phyloP scores from a whole-genome alignment of 805 yeast genomes.

The Dipodascus albidus region DNA sequence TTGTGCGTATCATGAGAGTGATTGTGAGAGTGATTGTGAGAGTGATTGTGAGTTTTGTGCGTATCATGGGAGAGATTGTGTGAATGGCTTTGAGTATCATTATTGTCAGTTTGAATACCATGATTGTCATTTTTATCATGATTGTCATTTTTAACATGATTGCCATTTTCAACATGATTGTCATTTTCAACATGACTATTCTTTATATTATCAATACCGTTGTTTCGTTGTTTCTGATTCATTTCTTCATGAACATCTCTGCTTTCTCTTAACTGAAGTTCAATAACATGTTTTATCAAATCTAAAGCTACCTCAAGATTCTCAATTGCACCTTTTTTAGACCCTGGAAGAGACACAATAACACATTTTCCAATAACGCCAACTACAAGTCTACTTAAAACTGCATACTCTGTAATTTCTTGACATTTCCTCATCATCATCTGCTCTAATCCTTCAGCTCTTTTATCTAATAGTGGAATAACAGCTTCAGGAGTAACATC shows the following conservation, averaged over 20 bases:
- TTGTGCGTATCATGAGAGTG: slow-evolving; percentile 4
- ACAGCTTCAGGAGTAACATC: slow-evolving; percentile 45
- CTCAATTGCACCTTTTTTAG: slow-evolving; percentile 38
- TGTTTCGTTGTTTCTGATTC: slow-evolving; percentile 20
- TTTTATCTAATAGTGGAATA: slow-evolving; percentile 29
- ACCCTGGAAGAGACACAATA: slow-evolving; percentile 40
- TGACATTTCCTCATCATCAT: slow-evolving; percentile 35
- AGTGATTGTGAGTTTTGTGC: too few species aligned
- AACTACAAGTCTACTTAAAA: slow-evolving; percentile 39
- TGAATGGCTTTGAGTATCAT: slow-evolving; percentile 6
- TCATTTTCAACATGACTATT: background rate
- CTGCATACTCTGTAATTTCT: slow-evolving; percentile 36
- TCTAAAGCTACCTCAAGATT: slow-evolving; percentile 30
- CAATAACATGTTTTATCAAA: slow-evolving; percentile 32
- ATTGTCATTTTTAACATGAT: background rate
- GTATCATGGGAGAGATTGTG: slow-evolving; percentile 10
- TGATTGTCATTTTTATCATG: background rate
- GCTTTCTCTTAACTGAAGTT: background rate
- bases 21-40: slow-evolving; percentile 11
- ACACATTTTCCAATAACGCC: slow-evolving; percentile 31
- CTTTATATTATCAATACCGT: background rate
- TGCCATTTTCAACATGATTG: background rate
- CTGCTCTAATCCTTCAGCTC: slow-evolving; percentile 40
- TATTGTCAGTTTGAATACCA: slow-evolving; percentile 3
- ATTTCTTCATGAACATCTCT: slow-evolving; percentile 24